Conservation (phyloP, 2,329 filamentous ascomycete genomes). For the Cryphonectria nitschkei region DNA sequence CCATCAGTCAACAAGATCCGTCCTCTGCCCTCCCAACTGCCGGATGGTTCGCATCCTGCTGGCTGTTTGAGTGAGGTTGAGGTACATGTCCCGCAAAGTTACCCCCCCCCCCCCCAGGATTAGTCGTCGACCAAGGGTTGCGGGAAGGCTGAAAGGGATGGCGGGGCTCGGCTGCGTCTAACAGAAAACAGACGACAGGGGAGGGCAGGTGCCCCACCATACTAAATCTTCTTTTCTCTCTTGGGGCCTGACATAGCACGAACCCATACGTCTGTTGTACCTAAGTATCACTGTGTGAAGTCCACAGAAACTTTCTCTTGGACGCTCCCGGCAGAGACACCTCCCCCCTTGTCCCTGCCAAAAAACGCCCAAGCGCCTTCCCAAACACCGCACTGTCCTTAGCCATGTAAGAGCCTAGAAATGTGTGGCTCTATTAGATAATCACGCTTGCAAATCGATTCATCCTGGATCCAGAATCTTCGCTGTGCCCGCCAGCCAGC, state of each 20-base stretch:
- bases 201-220: not conserved
- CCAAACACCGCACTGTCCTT: conserved; percentile 1
- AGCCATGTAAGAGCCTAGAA: not conserved
- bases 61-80: conserved; percentile 21
- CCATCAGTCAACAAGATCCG: conserved; percentile 15
- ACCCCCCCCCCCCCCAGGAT: not conserved
- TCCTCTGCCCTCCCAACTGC: not conserved
- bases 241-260: not conserved
- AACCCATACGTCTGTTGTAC: no score
- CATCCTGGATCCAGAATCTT: conserved; percentile 15
- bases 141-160: conserved; percentile 14
- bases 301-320: not conserved
- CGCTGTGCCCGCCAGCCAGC: not conserved
- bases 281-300: not conserved
- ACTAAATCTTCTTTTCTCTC: not conserved
- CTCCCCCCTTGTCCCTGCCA: not conserved
- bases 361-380: not conserved
- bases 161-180: conserved; percentile 16
- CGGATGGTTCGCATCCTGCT: conserved; percentile 5
- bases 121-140: conserved; percentile 1
- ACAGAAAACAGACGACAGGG: not conserved
- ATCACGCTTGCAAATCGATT: conserved; percentile 12
- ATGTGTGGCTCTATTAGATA: conserved; percentile 9
- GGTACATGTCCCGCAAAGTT: conserved; percentile 11
- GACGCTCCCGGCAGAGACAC: not conserved